Base-by-base conservation (phyloP, 179 eudicot species). In the Spergularia azorica region DNA sequence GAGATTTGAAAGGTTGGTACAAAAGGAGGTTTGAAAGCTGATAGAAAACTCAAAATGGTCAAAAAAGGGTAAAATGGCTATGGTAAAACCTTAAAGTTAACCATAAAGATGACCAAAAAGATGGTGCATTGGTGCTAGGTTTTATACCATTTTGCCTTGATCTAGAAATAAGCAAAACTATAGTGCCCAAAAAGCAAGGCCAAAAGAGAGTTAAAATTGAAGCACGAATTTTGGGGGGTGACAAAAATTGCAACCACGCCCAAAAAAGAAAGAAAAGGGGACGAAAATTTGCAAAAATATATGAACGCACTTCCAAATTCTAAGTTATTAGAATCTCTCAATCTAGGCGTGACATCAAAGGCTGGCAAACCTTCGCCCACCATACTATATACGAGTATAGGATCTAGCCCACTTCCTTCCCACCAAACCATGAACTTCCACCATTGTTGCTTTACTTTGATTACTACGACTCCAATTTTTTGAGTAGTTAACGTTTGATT, bases 321-420 rank as follows among this genome's bases (percentile, higher is more conserved):
- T n/a, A n/a, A 26, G 32, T 26, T 26, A 57, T 11, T 17, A 46
- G 9, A 43, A 43, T 26, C 5, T 43, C 48, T 43, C 48, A 43
- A 58, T 64, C 39, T 67, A 77, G 13, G 84, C 84, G 84, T 81
- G 84, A 72, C 77, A 77, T 71, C 80, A 81, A 81, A 81, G 84
- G 74, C 84, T 81, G 80, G 80, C 77, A 72, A 77, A 41, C 59
- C 70, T 57, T 72, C 52, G 76, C 72, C 76, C 80, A 78, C 80
- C 76, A 71, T 51, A 63, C 26, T 9, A 36, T 61, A 75, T 58
- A 51, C 15, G 26, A 16, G 11, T 18, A 20, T 9, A 20, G 18
- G 32, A 17, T 55, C 51, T 36, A 59, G 74, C 70, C 79, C 77
- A 76, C 79, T 71, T 21, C 55, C 26, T 54, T 52, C 50, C 79